Evolutionary conservation across 2,329 filamentous ascomycete species (phyloP), one percentile per base, ranked within the genome.

Genomic region (Claviceps cyperi): DNA sequence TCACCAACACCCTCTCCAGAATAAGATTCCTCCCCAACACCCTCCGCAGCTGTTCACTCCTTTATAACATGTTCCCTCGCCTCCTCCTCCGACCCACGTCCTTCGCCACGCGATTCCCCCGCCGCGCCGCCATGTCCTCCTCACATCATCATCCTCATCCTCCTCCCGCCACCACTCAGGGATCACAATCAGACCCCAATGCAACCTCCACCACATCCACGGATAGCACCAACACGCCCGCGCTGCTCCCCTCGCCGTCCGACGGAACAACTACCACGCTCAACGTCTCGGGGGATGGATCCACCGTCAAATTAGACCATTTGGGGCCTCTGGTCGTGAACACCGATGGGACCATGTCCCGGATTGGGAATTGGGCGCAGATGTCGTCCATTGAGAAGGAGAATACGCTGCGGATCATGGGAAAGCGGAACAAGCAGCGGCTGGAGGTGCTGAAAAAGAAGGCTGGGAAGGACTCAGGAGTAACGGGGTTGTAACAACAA

Each of bases 321-420:
- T 68, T 89, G 22, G 84, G 85, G 0, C 85, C 85, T 1, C 71
- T 89, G 58, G 83, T 90, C 1, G 80, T 89, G 50, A 84, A 87
- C 62, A 69, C 72, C 53, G 82, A 90, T 63, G 85, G 85, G 19
- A 81, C 81, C 8, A 64, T 88, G 56, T 80, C 80, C 51, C 75
- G 84, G 36, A 84, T 90, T 57, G 67, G 74, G 37, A 89, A 90
- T 63, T 90, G 84, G 84, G 71, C 68, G 8, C 69, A 80, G 55
- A 87, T 89, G 84, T 75, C 76, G 2, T 77, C 79, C 24, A 72
- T 79, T 6, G 84, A 89, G 70, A 73, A 71, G 62, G 66, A 76
- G 61, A 84, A 80, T 59, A 86, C 84, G 38, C 55, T 88, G 61
- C 71, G 80, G 44, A 67, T 87, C 46, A 60, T 90, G 57, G 77